phyloP scores from a whole-genome alignment of 495 filamentous ascomycete genomes.

The Xylaria flabelliformis region DNA sequence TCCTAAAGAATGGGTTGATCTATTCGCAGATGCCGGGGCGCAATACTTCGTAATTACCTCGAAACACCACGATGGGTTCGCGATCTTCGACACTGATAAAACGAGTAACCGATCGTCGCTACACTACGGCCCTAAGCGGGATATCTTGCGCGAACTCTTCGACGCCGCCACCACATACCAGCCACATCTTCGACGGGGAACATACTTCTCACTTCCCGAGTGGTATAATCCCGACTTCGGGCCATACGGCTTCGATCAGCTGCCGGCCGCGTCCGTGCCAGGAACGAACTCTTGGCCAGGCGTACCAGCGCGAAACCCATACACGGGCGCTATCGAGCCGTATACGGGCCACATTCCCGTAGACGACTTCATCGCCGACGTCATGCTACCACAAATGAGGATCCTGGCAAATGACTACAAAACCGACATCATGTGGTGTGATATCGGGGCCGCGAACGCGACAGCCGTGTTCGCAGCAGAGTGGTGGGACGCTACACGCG shows the following conservation, averaged over 20 bases:
- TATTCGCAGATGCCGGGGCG: slow-evolving; percentile 60
- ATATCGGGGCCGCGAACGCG: slow-evolving; percentile 57
- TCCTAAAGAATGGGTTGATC: slow-evolving; percentile 62
- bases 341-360: slow-evolving; percentile 57
- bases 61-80: slow-evolving; percentile 62
- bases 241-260: slow-evolving; percentile 47
- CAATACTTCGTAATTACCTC: slow-evolving; percentile 62
- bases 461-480: slow-evolving; percentile 54
- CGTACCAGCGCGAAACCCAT: slow-evolving; percentile 55
- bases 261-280: neutral
- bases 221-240: slow-evolving; percentile 63
- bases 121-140: slow-evolving; percentile 51
- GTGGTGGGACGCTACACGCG: slow-evolving; percentile 53
- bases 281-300: slow-evolving; percentile 38
- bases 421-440: slow-evolving; percentile 66
- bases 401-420: slow-evolving; percentile 51
- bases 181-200: slow-evolving; percentile 54
- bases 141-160: slow-evolving; percentile 57
- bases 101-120: slow-evolving; percentile 55
- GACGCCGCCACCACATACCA: slow-evolving; percentile 57
- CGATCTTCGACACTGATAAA: slow-evolving; percentile 56
- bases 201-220: slow-evolving; percentile 62
- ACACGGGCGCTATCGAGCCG: slow-evolving; percentile 51
- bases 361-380: slow-evolving; percentile 54
- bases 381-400: slow-evolving; percentile 60